These are phyloP conservation scores for Thelephora ganbajun DNA, from an alignment of 768 basidiomycete genomes.

Conservation along the genomic window DNA sequence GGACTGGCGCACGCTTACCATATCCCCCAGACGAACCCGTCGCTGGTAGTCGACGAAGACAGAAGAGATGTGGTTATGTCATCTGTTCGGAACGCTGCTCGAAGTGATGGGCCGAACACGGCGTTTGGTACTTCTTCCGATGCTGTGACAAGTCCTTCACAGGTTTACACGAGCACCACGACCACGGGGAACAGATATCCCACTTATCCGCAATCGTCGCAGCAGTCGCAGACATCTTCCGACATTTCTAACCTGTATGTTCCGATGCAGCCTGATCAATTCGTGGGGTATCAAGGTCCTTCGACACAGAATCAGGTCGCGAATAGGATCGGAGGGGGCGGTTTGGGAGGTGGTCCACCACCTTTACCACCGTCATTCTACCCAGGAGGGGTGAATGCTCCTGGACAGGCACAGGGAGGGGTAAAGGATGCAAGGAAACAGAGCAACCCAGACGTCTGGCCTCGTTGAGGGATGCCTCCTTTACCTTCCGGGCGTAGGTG, in stretches of 20 bases:
- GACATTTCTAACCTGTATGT: constrained; percentile 62
- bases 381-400: constrained; percentile 40
- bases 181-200: constrained; percentile 48
- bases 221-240: constrained; percentile 22
- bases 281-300: constrained; percentile 35
- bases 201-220: constrained; percentile 30
- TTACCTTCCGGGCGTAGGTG: no score
- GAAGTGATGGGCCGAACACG: constrained; percentile 28
- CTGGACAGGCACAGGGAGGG: constrained; percentile 20
- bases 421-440: constrained; percentile 6
- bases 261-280: constrained; percentile 77
- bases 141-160: constrained; percentile 64
- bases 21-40: constrained; percentile 29
- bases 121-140: constrained; percentile 28
- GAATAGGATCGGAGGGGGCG: constrained; percentile 17
- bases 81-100: constrained; percentile 53
- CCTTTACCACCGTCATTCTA: constrained; percentile 56
- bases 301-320: constrained; percentile 15
- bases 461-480: neutral
- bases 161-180: constrained; percentile 45
- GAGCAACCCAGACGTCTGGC: constrained; percentile 4
- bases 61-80: constrained; percentile 74
- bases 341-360: constrained; percentile 38
- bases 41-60: constrained; percentile 56
- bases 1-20: constrained; percentile 55